Base-by-base conservation (phyloP, 2,329 filamentous ascomycete genomes). In the Eutypa lata region DNA sequence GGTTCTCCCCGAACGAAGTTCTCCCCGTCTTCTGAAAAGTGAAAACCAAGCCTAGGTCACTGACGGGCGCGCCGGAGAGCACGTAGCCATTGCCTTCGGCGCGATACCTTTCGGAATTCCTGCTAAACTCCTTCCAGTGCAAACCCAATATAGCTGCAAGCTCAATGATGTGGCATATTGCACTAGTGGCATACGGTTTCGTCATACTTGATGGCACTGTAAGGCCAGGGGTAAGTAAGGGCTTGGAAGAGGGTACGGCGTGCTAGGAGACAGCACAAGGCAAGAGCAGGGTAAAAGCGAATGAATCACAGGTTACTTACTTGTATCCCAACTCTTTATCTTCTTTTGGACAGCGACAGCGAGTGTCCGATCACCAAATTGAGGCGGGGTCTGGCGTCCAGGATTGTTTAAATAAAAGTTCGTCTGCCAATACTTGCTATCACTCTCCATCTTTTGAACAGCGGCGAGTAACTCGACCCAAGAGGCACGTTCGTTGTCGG, bases 121-220 rank as follows among this genome's bases (percentile, higher is more conserved):
- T 72, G 58, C 83, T 77, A 57, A 84, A 84, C 50, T 80, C 77
- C 56, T 78, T 80, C 81, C 81, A 84, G 64, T 84, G 76, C 7
- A 84, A 72, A 7, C 81, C 79, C 16, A 83, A 67, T 53, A 78
- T 75, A 4, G 77, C 77, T 24, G 78, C 72, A 54, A 82, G 76
- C 68, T 82, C 80, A 28, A 83, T 66, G 3, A 82, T 64, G 57
- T 82, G 80, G 51, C 75, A 80, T 54, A 82, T 78, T n/a, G 79
- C 78, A 0, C 76, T 81, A 0, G 76, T 81, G 2, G 70, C 71
- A 49, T 68, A 73, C 0, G 69, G 71, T 50, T 65, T 67, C 38
- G 57, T 61, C 37, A 63, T 52, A 28, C 55, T 58, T 16, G 55
- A 35, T 7, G 64, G 63, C 50, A 65, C 42, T 45, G 14, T 6